Percentiles rank a stretch among this genome's conserved stretches.
Evolutionary conservation across 352 stramenopile genomes (phyloP).

Genomic region (Globisporangium cystogenes): DNA sequence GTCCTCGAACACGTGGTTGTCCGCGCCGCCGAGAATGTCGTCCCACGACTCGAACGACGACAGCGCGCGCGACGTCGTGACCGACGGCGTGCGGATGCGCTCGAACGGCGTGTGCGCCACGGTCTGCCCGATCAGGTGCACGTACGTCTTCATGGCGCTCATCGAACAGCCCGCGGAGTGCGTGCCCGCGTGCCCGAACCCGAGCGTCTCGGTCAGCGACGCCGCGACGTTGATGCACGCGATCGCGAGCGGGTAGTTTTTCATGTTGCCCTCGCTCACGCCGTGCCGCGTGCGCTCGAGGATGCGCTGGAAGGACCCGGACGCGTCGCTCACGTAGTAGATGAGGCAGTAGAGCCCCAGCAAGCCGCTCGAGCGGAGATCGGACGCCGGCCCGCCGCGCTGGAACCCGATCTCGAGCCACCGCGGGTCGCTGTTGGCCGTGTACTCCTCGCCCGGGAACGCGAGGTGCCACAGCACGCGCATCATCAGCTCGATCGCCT

Average conservation of each 20-base stretch:
- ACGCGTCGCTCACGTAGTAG: constrained; percentile 73
- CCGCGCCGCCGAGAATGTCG: constrained; percentile 55
- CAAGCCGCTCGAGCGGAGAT: constrained; percentile 77
- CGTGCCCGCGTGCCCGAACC: constrained; percentile 71
- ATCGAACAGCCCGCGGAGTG: constrained; percentile 63
- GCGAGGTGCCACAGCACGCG: constrained; percentile 56
- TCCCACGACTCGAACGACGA: constrained; percentile 59
- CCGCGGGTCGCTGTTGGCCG: constrained; percentile 62
- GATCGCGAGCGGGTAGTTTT: constrained; percentile 86
- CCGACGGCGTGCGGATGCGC: constrained; percentile 19
- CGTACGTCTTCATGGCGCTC: constrained; percentile 75
- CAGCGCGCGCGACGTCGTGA: constrained; percentile 26
- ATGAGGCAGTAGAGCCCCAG: constrained; percentile 82
- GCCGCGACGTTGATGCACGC: constrained; percentile 81
- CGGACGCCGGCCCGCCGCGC: constrained; percentile 69
- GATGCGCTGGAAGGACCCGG: constrained; percentile 60
- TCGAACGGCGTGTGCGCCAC: constrained; percentile 21
- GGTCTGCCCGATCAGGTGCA: constrained; percentile 56
- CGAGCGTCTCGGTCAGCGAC: constrained; percentile 69
- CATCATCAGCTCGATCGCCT: constrained; percentile 78
- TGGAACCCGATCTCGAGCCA: constrained; percentile 86
- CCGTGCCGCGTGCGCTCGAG: constrained; percentile 69
- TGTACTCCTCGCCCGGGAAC: constrained; percentile 58
- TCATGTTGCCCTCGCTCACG: constrained; percentile 85
- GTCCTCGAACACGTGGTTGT: constrained; percentile 83